These are phyloP conservation scores for Yamadazyma buinensis DNA, from an alignment of 1,139 yeast genomes.

Conservation along the genomic window DNA sequence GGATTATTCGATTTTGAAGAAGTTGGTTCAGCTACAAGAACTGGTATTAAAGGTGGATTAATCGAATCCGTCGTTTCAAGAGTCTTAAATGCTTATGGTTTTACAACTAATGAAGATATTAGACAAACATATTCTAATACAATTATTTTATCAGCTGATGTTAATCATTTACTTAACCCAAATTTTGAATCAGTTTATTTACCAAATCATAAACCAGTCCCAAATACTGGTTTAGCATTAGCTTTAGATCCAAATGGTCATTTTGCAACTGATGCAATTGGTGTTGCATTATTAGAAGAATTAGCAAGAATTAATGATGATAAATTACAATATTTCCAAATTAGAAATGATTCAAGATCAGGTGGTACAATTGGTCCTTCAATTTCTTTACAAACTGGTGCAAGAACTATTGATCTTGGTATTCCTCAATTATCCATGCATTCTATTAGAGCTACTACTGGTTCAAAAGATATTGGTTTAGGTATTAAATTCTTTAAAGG, in stretches of 20 bases:
- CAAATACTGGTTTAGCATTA: conserved; percentile 39
- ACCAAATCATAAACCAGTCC: conserved; percentile 37
- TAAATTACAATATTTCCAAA: conserved; percentile 39
- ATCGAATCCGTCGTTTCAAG: conserved; percentile 34
- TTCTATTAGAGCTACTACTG: conserved; percentile 40
- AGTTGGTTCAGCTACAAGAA: conserved; percentile 40
- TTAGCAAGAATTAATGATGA: conserved; percentile 27
- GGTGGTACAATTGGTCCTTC: conserved; percentile 49
- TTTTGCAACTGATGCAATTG: conserved; percentile 42
- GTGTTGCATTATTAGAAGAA: conserved; percentile 28
- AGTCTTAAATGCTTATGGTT: conserved; percentile 24
- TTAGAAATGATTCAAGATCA: conserved; percentile 40
- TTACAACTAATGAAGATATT: conserved; percentile 19
- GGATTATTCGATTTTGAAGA: conserved; percentile 45
- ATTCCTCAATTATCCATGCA: conserved; percentile 47
- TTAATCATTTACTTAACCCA: conserved; percentile 46
- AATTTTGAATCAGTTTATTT: conserved; percentile 35
- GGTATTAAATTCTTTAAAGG: conserved; percentile 38
- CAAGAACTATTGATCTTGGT: conserved; percentile 44
- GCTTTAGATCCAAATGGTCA: conserved; percentile 42
- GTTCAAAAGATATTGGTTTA: conserved; percentile 41
- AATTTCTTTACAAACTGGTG: conserved; percentile 37
- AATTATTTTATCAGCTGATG: conserved; percentile 42
- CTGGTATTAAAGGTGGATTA: conserved; percentile 40
- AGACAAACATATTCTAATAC: conserved; percentile 31